Base-by-base conservation (phyloP, 202 grass and related monocot genomes). In the Saccharum hybrid region DNA sequence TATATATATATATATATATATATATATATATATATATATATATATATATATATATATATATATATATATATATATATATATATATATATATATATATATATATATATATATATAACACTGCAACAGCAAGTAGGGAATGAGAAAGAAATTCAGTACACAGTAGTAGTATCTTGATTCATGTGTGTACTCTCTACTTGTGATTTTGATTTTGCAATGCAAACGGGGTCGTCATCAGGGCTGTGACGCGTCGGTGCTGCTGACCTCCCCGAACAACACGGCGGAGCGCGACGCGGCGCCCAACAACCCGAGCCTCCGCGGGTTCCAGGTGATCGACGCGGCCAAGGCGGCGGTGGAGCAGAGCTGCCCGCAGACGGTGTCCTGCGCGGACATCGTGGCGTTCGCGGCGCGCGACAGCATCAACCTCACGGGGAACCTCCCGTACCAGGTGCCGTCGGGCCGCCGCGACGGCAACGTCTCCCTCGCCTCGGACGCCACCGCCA, bases 301-400 rank as follows among this genome's bases (percentile, higher is more conserved):
- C 90, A 92, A 92, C 33, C 92, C 88, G 1, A 92, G 92, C 84
- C 88, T 97, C 10, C 94, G 71, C 16, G 90, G 94, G 13, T 97
- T 97, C 71, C 19, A 92, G 41, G 86, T 91, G 60, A 91, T 97
- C 70, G 91, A 88, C 51, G 74, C 94, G 13, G 92, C 92, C 66
- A 97, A 94, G 81, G 80, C 88, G 10, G 92, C 90, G 49, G 78
- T 97, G 38, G 92, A 94, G 88, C 66, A 71, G 28, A 71, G 67
- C 57, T 97, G 90, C 75, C 52, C 88, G 11, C 10, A 51, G 43
- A 94, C 92, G 0, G 95, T 95, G 2, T 98, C 95, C 33, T 98
- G 90, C 79, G 92, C 95, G 12, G 92, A 98, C 83, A 88, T 95
- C 79, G 3, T 95, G 8, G 84, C 95, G 1, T 96, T 96, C 77